phyloP scores from a whole-genome alignment of 495 filamentous ascomycete species.

The Bacidia gigantensis region DNA sequence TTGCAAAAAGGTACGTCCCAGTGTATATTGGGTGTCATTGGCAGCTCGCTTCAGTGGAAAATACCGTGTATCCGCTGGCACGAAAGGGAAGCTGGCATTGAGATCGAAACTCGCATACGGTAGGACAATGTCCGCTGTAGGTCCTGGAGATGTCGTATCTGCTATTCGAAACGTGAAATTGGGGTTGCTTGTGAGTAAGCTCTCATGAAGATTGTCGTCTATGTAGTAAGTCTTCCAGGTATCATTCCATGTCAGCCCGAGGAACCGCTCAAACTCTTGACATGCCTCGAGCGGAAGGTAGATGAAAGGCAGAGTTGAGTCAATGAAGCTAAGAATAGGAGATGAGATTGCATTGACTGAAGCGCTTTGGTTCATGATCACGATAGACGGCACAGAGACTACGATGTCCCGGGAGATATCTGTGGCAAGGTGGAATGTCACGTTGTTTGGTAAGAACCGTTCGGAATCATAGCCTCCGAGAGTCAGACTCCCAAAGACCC shows the following conservation, averaged over 20 bases:
- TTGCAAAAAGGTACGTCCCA: conserved; percentile 43
- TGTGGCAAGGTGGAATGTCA: conserved; percentile 33
- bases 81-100: conserved; percentile 24
- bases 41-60: conserved; percentile 37
- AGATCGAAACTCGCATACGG: conserved; percentile 42
- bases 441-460: conserved; percentile 32
- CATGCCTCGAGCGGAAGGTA: conserved; percentile 40
- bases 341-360: background rate
- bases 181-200: conserved; percentile 30
- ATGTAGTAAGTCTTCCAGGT: conserved; percentile 34
- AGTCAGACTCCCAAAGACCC: conserved; percentile 35
- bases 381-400: conserved; percentile 32
- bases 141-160: conserved; percentile 23
- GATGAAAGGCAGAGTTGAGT: conserved; percentile 40
- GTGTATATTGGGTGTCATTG: conserved; percentile 35
- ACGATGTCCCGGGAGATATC: conserved; percentile 38
- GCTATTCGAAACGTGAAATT: conserved; percentile 36
- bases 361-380: conserved; percentile 15
- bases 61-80: conserved; percentile 21
- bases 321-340: conserved; percentile 27
- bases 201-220: conserved; percentile 29
- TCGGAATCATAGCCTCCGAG: conserved; percentile 43
- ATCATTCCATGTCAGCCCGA: conserved; percentile 34
- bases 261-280: conserved; percentile 36
- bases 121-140: conserved; percentile 32